Evolutionary conservation across 441 rosid species (phyloP).

Genomic region (Croton setiger): DNA sequence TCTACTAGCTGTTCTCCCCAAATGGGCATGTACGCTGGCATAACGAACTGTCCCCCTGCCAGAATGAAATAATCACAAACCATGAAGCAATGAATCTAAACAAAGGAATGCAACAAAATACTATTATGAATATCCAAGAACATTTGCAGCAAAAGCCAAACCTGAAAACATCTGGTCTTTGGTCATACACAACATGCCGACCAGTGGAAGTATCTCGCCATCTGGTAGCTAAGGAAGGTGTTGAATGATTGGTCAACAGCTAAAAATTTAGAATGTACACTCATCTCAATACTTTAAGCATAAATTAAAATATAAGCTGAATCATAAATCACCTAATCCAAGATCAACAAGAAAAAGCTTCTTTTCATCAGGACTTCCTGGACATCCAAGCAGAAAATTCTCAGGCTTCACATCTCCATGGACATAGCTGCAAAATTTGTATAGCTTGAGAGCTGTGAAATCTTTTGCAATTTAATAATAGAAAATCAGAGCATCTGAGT

Average conservation of each 20-base stretch:
- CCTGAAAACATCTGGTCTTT: constrained; percentile 98
- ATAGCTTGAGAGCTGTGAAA: background rate
- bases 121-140: background rate
- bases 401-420: constrained; percentile 99
- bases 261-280: background rate
- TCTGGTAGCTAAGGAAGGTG: constrained; percentile 50
- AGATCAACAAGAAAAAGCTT: constrained; percentile 87
- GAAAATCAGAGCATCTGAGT: background rate
- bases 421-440: constrained; percentile 54
- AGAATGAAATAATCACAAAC: background rate
- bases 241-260: background rate
- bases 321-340: constrained; percentile 61
- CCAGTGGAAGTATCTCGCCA: constrained; percentile 87
- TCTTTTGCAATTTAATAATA: background rate
- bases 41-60: constrained; percentile 89
- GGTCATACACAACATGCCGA: constrained; percentile 93
- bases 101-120: background rate
- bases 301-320: background rate
- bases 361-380: constrained; percentile 79
- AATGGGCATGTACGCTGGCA: constrained; percentile 97
- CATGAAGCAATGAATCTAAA: background rate
- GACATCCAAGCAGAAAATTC: constrained; percentile 84
- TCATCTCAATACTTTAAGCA: background rate
- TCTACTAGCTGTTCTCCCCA: constrained; percentile 92
- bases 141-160: constrained; percentile 1